Conservation (phyloP, 495 filamentous ascomycete genomes). For the Penicillium odoratum region DNA sequence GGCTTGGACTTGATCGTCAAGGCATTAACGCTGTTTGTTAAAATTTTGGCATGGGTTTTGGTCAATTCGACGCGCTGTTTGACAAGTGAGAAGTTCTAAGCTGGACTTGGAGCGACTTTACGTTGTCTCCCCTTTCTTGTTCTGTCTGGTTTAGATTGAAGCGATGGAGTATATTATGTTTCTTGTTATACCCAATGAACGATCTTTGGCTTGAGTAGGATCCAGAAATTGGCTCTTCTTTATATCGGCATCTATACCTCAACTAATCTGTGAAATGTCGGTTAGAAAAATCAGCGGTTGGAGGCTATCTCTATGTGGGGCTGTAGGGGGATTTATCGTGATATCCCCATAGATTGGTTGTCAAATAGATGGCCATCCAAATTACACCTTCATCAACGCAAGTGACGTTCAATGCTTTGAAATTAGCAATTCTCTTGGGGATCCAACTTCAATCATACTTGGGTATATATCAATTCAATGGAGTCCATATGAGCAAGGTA, state of each 20-base stretch:
- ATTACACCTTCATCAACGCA: too few relatives aligned
- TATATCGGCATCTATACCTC: too few relatives aligned
- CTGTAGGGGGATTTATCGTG: neutral
- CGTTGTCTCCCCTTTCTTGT: neutral
- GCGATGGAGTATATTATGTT: neutral
- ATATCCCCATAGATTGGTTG: neutral
- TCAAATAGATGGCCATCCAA: neutral
- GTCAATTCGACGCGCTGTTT: conserved; percentile 38
- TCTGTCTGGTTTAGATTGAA: neutral
- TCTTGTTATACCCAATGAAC: neutral
- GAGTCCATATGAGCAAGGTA: too few relatives aligned
- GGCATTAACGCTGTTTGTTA: conserved; percentile 35
- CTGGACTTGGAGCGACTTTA: conserved; percentile 5
- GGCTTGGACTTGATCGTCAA: conserved; percentile 40
- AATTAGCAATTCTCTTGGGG: too few relatives aligned
- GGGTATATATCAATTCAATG: too few relatives aligned
- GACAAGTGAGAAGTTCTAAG: conserved; percentile 43
- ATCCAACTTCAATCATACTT: too few relatives aligned
- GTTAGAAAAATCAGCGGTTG: neutral
- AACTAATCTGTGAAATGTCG: neutral
- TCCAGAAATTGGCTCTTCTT: too few relatives aligned
- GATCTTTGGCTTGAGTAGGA: neutral
- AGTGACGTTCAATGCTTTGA: too few relatives aligned
- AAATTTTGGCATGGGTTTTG: conserved; percentile 43
- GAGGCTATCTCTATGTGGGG: neutral